A percentile compares a stretch with the other conserved stretches of the same genome.
phyloP scores from a whole-genome alignment of 768 basidiomycete species.

The Cystoderma amianthinum region DNA sequence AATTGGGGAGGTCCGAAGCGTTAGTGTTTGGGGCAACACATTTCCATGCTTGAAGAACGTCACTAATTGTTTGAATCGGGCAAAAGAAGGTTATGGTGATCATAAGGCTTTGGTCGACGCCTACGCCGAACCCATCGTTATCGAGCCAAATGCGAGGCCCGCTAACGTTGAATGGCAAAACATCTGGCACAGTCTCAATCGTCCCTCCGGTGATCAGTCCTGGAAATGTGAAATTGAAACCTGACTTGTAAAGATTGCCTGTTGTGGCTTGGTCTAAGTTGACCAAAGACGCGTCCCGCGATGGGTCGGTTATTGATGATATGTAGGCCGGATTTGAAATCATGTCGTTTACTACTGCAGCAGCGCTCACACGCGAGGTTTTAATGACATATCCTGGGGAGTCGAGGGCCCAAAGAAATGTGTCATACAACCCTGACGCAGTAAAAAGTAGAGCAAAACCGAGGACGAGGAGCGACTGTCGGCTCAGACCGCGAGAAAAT shows the following conservation, averaged over 20 bases:
- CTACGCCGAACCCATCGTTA: constrained; percentile 5
- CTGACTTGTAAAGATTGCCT: constrained; percentile 3
- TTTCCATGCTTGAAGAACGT: constrained; percentile 3
- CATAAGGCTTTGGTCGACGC: constrained; percentile 1
- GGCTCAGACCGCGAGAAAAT: no score
- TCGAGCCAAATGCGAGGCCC: constrained; percentile 8
- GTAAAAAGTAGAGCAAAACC: constrained; percentile 7
- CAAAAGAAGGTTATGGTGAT: background rate
- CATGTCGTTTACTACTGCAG: constrained; percentile 1
- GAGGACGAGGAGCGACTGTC: no score
- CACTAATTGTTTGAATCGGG: background rate
- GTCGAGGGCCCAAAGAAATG: no score
- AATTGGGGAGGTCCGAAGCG: background rate
- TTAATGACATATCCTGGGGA: no score
- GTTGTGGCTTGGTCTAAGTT: constrained; percentile 4
- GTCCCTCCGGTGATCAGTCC: background rate
- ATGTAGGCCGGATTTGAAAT: constrained; percentile 5
- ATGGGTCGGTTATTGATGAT: background rate
- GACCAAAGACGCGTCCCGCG: background rate
- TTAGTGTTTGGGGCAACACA: constrained; percentile 4
- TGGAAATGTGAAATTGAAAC: constrained; percentile 5
- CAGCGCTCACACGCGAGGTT: background rate
- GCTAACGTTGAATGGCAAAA: background rate
- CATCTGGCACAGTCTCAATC: no score
- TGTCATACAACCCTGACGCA: no score